These are phyloP conservation scores for Viola odorata DNA, from an alignment of 345 rosid genomes.

Conservation along the genomic window DNA sequence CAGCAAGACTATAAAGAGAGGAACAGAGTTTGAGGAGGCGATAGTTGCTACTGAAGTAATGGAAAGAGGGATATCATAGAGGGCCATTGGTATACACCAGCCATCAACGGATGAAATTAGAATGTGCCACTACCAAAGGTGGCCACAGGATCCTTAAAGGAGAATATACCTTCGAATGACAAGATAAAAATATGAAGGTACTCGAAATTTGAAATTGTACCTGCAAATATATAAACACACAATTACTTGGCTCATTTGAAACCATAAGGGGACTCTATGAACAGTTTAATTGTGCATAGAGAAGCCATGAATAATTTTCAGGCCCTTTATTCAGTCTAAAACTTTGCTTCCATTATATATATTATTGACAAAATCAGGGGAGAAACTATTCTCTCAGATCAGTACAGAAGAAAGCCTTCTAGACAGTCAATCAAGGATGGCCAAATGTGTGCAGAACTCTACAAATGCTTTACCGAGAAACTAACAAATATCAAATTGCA, in stretches of 20 bases:
- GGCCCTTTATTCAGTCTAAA: not conserved
- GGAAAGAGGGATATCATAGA: not conserved
- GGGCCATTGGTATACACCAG: not conserved
- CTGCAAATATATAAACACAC: constrained; percentile 41
- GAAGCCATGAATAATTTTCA: not conserved
- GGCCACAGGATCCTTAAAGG: not conserved
- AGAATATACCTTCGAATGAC: constrained; percentile 75
- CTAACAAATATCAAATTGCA: too few relatives aligned
- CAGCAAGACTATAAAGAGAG: constrained; percentile 63
- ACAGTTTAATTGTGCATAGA: not conserved
- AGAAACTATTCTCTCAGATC: not conserved
- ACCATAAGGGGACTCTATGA: not conserved
- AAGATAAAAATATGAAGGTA: constrained; percentile 91
- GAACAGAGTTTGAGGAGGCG: constrained; percentile 3
- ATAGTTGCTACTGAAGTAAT: not conserved
- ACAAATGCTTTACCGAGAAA: not conserved
- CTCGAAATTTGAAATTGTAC: constrained; percentile 89
- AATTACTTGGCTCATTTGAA: not conserved
- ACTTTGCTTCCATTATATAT: not conserved
- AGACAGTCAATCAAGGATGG: too few relatives aligned
- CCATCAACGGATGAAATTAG: not conserved
- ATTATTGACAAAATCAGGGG: not conserved
- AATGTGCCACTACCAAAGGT: too few relatives aligned
- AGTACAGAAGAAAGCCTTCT: too few relatives aligned
- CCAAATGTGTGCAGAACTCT: not conserved